Conservation (phyloP, 169 alveolate species). For the Plasmodium vinckei region DNA sequence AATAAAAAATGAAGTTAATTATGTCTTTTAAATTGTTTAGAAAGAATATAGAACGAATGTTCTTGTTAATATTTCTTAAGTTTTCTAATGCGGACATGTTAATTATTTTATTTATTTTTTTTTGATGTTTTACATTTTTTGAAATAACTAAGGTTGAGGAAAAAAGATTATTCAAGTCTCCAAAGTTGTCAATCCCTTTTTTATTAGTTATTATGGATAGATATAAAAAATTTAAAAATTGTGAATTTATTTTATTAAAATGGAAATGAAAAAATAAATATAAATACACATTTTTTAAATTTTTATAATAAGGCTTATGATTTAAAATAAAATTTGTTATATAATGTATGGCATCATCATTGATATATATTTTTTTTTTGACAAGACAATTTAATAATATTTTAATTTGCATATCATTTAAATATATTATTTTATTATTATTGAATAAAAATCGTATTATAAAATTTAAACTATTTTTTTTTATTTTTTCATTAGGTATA, state of each 20-base stretch:
- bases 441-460: conserved; percentile 41
- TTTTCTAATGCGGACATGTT: conserved; percentile 1
- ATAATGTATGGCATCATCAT: conserved; percentile 37
- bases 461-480: conserved; percentile 43
- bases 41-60: not conserved
- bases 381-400: conserved; percentile 25
- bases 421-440: conserved; percentile 48
- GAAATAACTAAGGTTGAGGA: conserved; percentile 51
- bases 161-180: conserved; percentile 13
- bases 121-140: conserved; percentile 16
- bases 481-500: conserved; percentile 25
- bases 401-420: conserved; percentile 33
- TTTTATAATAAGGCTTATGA: conserved; percentile 64
- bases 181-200: not conserved
- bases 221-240: conserved; percentile 32
- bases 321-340: conserved; percentile 33
- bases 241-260: conserved; percentile 15
- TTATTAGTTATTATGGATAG: conserved; percentile 7
- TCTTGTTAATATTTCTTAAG: conserved; percentile 1
- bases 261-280: conserved; percentile 56
- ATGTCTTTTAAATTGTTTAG: conserved; percentile 14
- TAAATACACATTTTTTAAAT: conserved; percentile 25
- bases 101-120: conserved; percentile 21
- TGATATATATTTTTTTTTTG: conserved; percentile 37
- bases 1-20: conserved; percentile 26